These are phyloP conservation scores for Luffa aegyptiaca DNA, from an alignment of 306 rosid species.

Conservation along the genomic window DNA sequence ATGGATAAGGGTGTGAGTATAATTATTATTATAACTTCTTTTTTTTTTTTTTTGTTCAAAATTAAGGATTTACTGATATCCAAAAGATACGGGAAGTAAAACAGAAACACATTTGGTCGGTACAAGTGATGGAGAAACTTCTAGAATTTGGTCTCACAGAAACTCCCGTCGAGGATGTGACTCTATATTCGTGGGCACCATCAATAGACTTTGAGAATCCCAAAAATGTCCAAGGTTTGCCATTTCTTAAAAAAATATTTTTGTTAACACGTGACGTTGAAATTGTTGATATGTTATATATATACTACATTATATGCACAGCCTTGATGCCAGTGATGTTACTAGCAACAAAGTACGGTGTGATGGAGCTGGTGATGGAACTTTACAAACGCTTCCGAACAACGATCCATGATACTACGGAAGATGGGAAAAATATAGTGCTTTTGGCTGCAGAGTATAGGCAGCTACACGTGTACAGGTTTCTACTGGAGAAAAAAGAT, in stretches of 20 bases:
- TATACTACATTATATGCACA: too few relatives aligned
- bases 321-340: slow-evolving; percentile 15
- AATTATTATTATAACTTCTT: too few relatives aligned
- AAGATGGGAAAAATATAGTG: slow-evolving; percentile 35
- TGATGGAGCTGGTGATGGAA: slow-evolving; percentile 34
- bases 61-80: neutral
- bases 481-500: slow-evolving; percentile 2
- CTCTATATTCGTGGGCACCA: too few relatives aligned
- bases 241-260: too few relatives aligned
- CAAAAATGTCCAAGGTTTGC: neutral
- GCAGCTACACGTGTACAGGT: slow-evolving; percentile 33
- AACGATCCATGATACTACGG: slow-evolving; percentile 26
- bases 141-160: too few relatives aligned
- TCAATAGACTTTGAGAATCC: neutral
- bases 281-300: too few relatives aligned
- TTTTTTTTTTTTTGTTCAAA: too few relatives aligned
- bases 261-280: too few relatives aligned
- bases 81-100: neutral
- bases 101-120: neutral
- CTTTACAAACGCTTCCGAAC: slow-evolving; percentile 26
- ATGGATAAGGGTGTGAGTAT: too few relatives aligned
- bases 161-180: too few relatives aligned
- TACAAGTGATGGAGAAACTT: too few relatives aligned
- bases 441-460: slow-evolving; percentile 49
- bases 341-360: slow-evolving; percentile 51